A percentile compares a stretch with the other conserved stretches of the same genome.
These are phyloP conservation scores for Candida suzukii DNA, from an alignment of 805 yeast species.

Conservation along the genomic window DNA sequence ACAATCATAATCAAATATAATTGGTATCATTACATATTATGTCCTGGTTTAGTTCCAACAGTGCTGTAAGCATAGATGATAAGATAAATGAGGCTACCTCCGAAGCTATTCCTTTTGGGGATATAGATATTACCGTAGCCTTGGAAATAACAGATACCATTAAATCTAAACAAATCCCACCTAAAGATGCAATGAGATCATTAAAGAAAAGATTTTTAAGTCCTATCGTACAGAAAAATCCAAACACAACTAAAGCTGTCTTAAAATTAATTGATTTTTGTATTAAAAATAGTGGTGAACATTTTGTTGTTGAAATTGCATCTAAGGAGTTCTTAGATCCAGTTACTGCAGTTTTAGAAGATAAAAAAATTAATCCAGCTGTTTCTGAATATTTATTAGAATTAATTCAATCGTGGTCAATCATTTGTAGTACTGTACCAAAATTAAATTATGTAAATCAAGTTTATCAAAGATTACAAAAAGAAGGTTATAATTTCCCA, in stretches of 20 bases:
- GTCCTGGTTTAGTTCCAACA: slow-evolving; percentile 43
- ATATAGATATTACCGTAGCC: slow-evolving; percentile 62
- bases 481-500: slow-evolving; percentile 67
- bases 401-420: slow-evolving; percentile 70
- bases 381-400: slow-evolving; percentile 58
- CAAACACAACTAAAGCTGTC: slow-evolving; percentile 71
- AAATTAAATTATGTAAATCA: slow-evolving; percentile 60
- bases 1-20: not conserved
- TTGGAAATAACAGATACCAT: slow-evolving; percentile 84
- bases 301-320: slow-evolving; percentile 71
- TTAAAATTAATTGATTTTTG: slow-evolving; percentile 78
- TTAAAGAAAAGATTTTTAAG: slow-evolving; percentile 64
- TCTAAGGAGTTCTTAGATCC: slow-evolving; percentile 84
- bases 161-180: slow-evolving; percentile 68
- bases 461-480: slow-evolving; percentile 50
- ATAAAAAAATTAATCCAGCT: slow-evolving; percentile 30
- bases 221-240: slow-evolving; percentile 52
- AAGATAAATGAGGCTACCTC: slow-evolving; percentile 75
- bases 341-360: slow-evolving; percentile 39
- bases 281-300: slow-evolving; percentile 88
- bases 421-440: slow-evolving; percentile 60
- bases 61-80: slow-evolving; percentile 41
- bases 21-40: not conserved
- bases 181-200: slow-evolving; percentile 81
- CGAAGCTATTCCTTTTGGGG: slow-evolving; percentile 89